Conservation (phyloP, 2,329 filamentous ascomycete genomes). For the Penicillium sp. region DNA sequence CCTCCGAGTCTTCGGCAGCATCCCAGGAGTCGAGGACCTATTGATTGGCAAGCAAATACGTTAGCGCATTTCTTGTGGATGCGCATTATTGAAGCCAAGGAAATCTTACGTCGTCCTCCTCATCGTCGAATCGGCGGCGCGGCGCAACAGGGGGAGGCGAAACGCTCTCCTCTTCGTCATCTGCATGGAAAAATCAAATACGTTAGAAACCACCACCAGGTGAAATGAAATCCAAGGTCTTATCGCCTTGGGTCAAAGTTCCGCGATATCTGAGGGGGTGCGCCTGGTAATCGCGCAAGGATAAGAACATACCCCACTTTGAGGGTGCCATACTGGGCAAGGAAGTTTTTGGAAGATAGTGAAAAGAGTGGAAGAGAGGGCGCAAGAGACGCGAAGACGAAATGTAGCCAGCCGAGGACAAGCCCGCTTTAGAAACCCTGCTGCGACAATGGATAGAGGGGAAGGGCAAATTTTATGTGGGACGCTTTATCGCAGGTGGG, state of each 20-base stretch:
- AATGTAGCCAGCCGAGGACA: slow-evolving; percentile 6
- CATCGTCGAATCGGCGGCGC: slow-evolving; percentile 81
- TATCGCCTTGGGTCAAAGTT: background rate
- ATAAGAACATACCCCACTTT: slow-evolving; percentile 49
- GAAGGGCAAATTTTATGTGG: slow-evolving; percentile 32
- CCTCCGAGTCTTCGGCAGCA: slow-evolving; percentile 93
- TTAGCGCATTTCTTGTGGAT: background rate
- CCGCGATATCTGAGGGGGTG: slow-evolving; percentile 1
- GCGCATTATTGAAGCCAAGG: background rate
- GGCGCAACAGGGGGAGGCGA: slow-evolving; percentile 47
- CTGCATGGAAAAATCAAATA: slow-evolving; percentile 8
- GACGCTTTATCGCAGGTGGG: slow-evolving; percentile 23
- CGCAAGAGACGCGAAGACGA: slow-evolving; percentile 7
- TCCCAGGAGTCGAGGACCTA: slow-evolving; percentile 97
- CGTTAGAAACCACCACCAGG: slow-evolving; percentile 8
- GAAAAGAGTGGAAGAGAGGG: background rate
- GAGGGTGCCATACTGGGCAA: slow-evolving; percentile 45
- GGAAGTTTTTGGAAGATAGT: slow-evolving; percentile 12
- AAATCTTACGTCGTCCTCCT: slow-evolving; percentile 74
- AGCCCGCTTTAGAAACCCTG: slow-evolving; percentile 19
- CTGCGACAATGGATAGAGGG: slow-evolving; percentile 22
- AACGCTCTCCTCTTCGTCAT: slow-evolving; percentile 51
- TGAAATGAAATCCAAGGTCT: background rate
- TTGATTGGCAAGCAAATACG: background rate
- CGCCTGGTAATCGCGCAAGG: slow-evolving; percentile 14